Conservation (phyloP, 2,329 filamentous ascomycete genomes). For the Trichothecium roseum region DNA sequence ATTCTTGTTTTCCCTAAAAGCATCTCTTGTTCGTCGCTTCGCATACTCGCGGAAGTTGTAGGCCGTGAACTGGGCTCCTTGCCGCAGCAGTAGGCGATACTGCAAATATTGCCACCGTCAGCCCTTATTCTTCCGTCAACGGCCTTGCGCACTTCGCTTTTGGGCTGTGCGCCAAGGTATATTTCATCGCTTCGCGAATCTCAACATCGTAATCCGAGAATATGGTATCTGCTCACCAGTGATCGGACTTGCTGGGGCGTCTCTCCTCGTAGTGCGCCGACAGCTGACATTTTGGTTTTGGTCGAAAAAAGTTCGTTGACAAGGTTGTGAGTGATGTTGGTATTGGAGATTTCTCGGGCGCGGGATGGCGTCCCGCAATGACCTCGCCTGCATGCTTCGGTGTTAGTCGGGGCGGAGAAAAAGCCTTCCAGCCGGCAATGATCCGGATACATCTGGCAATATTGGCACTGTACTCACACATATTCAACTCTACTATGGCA, state of each 20-base stretch:
- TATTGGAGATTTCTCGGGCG: slow-evolving; percentile 1
- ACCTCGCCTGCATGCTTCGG: slow-evolving; percentile 13
- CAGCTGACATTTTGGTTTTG: slow-evolving; percentile 25
- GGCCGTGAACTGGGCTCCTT: slow-evolving; percentile 75
- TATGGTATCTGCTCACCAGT: slow-evolving; percentile 29
- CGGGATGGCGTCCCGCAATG: slow-evolving; percentile 4
- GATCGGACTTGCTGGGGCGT: slow-evolving; percentile 48
- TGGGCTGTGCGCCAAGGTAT: neutral
- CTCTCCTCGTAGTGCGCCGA: slow-evolving; percentile 35
- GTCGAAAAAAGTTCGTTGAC: too few species aligned
- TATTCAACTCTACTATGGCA: neutral
- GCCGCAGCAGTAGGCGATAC: slow-evolving; percentile 88
- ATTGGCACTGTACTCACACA: slow-evolving; percentile 1
- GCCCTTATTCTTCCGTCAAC: slow-evolving; percentile 1
- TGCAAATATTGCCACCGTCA: slow-evolving; percentile 23
- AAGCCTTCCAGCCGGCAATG: slow-evolving; percentile 1
- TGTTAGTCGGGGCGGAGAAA: slow-evolving; percentile 25
- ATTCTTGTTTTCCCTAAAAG: slow-evolving; percentile 70
- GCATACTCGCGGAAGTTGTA: slow-evolving; percentile 99
- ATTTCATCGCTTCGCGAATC: too few species aligned
- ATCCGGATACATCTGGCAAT: neutral
- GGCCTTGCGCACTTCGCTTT: neutral
- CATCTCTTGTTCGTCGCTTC: slow-evolving; percentile 78
- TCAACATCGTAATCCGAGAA: too few species aligned
- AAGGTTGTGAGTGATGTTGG: slow-evolving; percentile 5